These are phyloP conservation scores for Cinnamomum micranthum DNA, from an alignment of 164 flowering plant species.

Conservation along the genomic window DNA sequence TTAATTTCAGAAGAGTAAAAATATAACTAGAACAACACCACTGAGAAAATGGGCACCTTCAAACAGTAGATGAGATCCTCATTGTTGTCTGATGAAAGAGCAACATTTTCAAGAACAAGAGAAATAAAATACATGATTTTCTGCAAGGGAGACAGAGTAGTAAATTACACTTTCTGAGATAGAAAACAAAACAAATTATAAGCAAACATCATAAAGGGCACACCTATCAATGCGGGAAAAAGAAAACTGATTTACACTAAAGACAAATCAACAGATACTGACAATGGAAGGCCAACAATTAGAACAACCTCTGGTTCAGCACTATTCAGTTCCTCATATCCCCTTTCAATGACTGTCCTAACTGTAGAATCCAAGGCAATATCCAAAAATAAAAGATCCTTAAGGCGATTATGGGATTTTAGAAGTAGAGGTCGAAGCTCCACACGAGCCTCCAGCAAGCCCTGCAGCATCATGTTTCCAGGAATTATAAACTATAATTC, in stretches of 20 bases:
- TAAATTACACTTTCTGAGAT: neutral
- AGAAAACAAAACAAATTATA: neutral
- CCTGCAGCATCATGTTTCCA: constrained; percentile 37
- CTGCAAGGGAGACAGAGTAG: constrained; percentile 41
- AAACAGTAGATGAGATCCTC: constrained; percentile 94
- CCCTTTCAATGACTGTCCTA: constrained; percentile 91
- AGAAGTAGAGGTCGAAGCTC: constrained; percentile 75
- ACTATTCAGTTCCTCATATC: constrained; percentile 76
- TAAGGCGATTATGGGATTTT: constrained; percentile 60
- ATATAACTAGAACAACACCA: constrained; percentile 4
- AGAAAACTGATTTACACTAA: neutral
- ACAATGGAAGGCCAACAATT: constrained; percentile 3
- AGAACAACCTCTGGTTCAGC: constrained; percentile 77
- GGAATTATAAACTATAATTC: neutral
- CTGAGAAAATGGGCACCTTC: constrained; percentile 50
- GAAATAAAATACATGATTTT: constrained; percentile 82
- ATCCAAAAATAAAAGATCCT: constrained; percentile 91
- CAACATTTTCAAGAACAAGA: constrained; percentile 85
- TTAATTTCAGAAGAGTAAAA: neutral
- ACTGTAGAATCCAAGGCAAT: constrained; percentile 92
- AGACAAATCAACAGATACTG: neutral
- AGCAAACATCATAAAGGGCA: neutral
- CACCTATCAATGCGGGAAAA: neutral
- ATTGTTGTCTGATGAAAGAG: constrained; percentile 78
- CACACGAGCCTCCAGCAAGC: constrained; percentile 88